phyloP scores from a whole-genome alignment of 169 alveolate species.

The Toxoplasma gondii region DNA sequence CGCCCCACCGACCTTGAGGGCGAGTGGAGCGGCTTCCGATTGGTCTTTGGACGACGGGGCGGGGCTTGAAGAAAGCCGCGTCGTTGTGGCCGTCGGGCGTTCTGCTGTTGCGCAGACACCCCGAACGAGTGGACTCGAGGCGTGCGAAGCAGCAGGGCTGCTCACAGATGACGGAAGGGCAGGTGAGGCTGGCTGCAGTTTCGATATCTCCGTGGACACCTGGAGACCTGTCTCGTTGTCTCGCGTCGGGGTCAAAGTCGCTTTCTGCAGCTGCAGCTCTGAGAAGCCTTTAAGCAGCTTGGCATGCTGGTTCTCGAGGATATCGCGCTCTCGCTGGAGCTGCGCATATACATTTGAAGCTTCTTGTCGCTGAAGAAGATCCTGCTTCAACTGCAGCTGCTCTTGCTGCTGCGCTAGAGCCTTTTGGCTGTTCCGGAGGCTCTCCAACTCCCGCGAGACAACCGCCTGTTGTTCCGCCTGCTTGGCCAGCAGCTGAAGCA shows the following conservation, averaged over 20 bases:
- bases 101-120: background rate
- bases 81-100: background rate
- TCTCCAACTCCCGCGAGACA: background rate
- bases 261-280: background rate
- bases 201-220: background rate
- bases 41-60: no score
- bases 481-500: background rate
- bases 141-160: background rate
- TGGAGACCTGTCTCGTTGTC: background rate
- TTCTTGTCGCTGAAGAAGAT: background rate
- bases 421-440: background rate
- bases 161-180: background rate
- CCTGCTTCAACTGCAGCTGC: background rate
- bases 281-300: background rate
- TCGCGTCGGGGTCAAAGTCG: background rate
- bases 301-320: background rate
- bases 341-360: background rate
- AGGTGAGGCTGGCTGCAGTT: background rate
- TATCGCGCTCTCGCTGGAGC: background rate
- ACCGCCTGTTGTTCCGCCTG: background rate
- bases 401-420: background rate
- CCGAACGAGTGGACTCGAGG: background rate
- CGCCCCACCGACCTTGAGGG: no score
- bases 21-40: no score
- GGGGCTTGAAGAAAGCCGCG: no score